Conservation (phyloP, 129 eudicot species). For the Flaveria bidentis region DNA sequence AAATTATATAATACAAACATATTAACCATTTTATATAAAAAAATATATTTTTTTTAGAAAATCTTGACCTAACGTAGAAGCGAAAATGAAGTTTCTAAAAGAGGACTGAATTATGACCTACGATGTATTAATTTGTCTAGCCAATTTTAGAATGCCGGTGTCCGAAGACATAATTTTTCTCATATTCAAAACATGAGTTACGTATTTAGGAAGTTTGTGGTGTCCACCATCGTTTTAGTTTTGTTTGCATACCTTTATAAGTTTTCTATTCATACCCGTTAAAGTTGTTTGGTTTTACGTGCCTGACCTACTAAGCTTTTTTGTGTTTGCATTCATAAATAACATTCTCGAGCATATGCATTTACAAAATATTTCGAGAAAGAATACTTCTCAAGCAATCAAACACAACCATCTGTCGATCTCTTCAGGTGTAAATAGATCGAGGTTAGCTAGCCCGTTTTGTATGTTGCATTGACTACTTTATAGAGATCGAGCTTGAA, state of each 20-base stretch:
- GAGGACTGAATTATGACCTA: background rate
- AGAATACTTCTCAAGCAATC: background rate
- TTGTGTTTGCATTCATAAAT: conserved; percentile 9
- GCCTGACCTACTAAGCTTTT: too few relatives aligned
- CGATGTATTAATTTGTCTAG: background rate
- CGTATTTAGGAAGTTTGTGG: conserved; percentile 20
- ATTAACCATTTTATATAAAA: too few relatives aligned
- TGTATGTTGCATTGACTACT: too few relatives aligned
- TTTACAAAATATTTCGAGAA: background rate
- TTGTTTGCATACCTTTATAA: background rate
- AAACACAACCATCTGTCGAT: background rate
- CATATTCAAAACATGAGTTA: conserved; percentile 4
- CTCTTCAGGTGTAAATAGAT: too few relatives aligned
- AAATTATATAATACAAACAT: too few relatives aligned
- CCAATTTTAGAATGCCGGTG: background rate
- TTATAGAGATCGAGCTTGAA: too few relatives aligned
- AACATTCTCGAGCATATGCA: background rate
- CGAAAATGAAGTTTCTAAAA: background rate
- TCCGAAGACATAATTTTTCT: too few relatives aligned
- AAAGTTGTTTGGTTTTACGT: conserved; percentile 7
- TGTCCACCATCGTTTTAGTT: background rate
- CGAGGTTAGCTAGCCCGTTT: too few relatives aligned
- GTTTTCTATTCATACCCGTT: background rate
- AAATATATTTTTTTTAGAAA: background rate
- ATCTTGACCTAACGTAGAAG: background rate